Evolutionary conservation across 352 stramenopile genomes (phyloP), one percentile per base, ranked within the genome.

Genomic region (Phytophthora meadii): DNA sequence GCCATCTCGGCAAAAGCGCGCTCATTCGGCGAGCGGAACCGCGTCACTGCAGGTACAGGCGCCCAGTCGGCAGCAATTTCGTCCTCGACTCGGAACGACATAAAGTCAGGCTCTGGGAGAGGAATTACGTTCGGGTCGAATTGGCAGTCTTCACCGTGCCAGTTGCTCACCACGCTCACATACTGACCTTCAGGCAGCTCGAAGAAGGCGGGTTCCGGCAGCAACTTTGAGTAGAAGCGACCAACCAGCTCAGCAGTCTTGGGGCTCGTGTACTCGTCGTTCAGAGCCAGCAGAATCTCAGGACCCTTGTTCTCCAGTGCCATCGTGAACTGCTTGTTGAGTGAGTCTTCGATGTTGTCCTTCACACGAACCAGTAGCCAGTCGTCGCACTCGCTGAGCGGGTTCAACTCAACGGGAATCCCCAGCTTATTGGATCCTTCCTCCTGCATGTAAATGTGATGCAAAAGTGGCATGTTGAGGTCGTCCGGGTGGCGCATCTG

Each of bases 371-470:
- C 72, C 3, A 93, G 75, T n/a, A 93, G 69, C 83, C 84, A 95
- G 64, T 95, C 83, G 48, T 92, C 74, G 60, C 80, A 89, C 63
- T 95, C 87, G 7, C 55, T 67, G 19, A 94, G 46, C 19, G 84
- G 82, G 28, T 90, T 90, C 24, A 89, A 87, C 64, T 81, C 74
- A n/a, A 90, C 68, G 0, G 87, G 87, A 28, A 95, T 80, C 12
- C 70, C 67, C 2, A 93, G 72, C 46, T 65, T 34, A 27, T 71
- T 72, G 8, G 80, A 79, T 2, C 87, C 85, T 72, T 95, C 83
- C 49, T 93, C 84, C 62, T 86, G 74, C 87, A 95, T 95, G 72
- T 91, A 95, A 42, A 93, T 89, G 62, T 93, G 84, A 47, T 95
- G 85, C 55, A 95, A 56, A 45, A 95, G 68, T 41, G 87, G 87